Evolutionary conservation across 768 basidiomycete species (phyloP), one percentile per base, ranked within the genome.

Genomic region (Lactarius indigo): DNA sequence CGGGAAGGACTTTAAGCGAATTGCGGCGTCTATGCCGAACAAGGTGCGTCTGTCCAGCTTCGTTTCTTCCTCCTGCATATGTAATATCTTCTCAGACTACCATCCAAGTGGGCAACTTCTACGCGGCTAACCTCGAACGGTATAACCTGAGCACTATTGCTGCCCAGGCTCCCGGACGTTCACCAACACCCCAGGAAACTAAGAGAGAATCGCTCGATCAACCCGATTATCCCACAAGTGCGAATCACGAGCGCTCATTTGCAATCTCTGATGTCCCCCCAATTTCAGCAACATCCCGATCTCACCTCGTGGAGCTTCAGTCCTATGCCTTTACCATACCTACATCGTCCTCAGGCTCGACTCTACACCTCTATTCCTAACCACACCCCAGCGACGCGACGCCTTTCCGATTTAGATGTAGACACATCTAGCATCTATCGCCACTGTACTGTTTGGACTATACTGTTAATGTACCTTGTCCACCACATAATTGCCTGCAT

Each of bases 1-100:
- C 73, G 89, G 89, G 41, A 81, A 83, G 62, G 83, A 92, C 72
- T 87, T 87, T 71, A 83, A 85, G 71, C 82, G 84, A n/a, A 87
- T 92, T 59, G 85, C 90, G 1, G 81, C 86, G 3, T 82, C 83
- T 5, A 83, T 92, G 80, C 85, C 84, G 7, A 84, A 83, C 74
- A 87, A 87, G 80, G 85, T 83, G 68, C 56, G 75, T 73, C 33
- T 44, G 20, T 18, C 41, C 17, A 23, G 31, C 57, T n/a, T n/a
- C 26, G n/a, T 44, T 26, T 5, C 18, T 59, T 30, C 5, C 12
- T 15, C 44, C 7, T 37, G 9, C 1, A 28, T 39, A 18, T 59
- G 18, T 44, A 37, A 50, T 35, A 10, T 37, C 12, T 15, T 47
- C 52, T 20, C 64, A 87, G 86, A 86, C 85, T 33, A 81, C 80